Conservation (phyloP, 2,329 filamentous ascomycete species). For the Fusarium oligoseptatum region DNA sequence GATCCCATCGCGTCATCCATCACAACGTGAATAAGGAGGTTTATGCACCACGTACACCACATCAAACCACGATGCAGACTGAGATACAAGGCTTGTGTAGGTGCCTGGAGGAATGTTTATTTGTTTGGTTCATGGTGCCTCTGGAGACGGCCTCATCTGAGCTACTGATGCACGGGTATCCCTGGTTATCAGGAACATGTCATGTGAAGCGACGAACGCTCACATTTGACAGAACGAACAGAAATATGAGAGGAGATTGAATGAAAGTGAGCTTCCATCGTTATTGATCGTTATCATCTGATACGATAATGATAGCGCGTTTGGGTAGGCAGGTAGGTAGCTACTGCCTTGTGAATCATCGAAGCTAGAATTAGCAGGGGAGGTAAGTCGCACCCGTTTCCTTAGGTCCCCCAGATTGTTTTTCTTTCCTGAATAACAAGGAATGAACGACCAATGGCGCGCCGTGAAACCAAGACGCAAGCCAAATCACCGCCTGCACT, state of each 20-base stretch:
- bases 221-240: background rate
- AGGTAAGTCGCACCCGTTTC: background rate
- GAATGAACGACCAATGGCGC: constrained; percentile 20
- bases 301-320: background rate
- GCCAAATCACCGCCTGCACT: background rate
- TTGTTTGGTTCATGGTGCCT: background rate
- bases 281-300: background rate
- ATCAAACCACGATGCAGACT: background rate
- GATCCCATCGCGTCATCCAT: background rate
- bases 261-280: background rate
- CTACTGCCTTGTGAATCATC: background rate
- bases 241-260: background rate
- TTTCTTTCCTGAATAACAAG: constrained; percentile 32
- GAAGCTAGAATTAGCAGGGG: background rate
- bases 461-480: constrained; percentile 11
- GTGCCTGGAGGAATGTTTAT: background rate
- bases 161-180: constrained; percentile 12
- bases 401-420: background rate
- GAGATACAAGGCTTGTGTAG: background rate
- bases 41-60: background rate
- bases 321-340: background rate
- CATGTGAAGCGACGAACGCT: background rate
- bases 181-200: constrained; percentile 13
- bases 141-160: background rate
- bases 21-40: background rate